Base-by-base conservation (phyloP, 108 stramenopile species). In the Nitzschia sp. region DNA sequence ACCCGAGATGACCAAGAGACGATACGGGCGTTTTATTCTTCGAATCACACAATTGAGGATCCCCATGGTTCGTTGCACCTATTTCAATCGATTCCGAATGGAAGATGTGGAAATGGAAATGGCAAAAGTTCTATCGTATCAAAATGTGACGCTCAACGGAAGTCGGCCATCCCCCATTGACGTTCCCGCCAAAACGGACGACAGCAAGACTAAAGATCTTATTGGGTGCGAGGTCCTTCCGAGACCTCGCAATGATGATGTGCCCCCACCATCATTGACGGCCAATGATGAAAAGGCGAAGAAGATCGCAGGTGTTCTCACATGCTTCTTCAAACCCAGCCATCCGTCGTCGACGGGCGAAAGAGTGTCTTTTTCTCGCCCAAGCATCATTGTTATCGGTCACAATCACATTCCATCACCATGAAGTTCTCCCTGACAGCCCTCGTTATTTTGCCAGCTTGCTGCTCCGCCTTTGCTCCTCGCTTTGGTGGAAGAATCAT, bases 131-230 rank as follows among this genome's bases (percentile, higher is more conserved):
- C 38, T 6, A 42, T 42, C 54, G 54, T 54, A 54, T 9, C 25
- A 54, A 54, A 54, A 54, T 25, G 54, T 54, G 54, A 1, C 19
- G 54, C 54, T 54, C 54, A 54, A 54, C 54, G 54, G 54, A n/a
- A n/a, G n/a, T n/a, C n/a, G n/a, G n/a, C n/a, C n/a, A n/a, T n/a
- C n/a, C n/a, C n/a, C n/a, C n/a, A n/a, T n/a, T n/a, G n/a, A n/a
- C n/a, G n/a, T n/a, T n/a, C n/a, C n/a, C n/a, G n/a, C n/a, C n/a
- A n/a, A n/a, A n/a, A n/a, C n/a, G n/a, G n/a, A n/a, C n/a, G n/a
- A n/a, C n/a, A n/a, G n/a, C n/a, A n/a, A n/a, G n/a, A n/a, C n/a
- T n/a, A n/a, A n/a, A n/a, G n/a, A n/a, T n/a, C n/a, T n/a, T n/a
- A n/a, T n/a, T n/a, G n/a, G n/a, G n/a, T n/a, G n/a, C n/a, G n/a